A percentile compares a stretch with the other conserved stretches of the same genome.
Conservation (phyloP, 495 filamentous ascomycete genomes). For the Jackrogersella minutella region DNA sequence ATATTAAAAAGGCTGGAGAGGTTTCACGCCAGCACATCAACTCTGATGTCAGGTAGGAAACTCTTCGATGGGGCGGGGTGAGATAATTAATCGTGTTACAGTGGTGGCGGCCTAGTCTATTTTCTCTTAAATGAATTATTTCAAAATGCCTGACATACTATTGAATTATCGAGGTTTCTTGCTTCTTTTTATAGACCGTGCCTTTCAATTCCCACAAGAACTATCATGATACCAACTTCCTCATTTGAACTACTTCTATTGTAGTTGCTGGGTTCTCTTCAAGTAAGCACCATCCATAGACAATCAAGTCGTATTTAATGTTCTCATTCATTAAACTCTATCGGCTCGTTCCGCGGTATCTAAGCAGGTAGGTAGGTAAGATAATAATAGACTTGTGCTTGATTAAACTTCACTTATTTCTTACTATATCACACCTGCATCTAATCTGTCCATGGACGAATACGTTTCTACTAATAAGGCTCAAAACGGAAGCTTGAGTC, state of each 20-base stretch:
- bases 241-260: conserved; percentile 1
- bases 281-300: neutral
- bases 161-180: conserved; percentile 5
- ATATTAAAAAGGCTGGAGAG: conserved; percentile 3
- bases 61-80: conserved; percentile 20
- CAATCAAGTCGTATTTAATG: neutral
- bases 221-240: conserved; percentile 4
- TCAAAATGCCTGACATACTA: neutral
- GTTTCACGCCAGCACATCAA: neutral
- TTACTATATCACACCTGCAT: neutral
- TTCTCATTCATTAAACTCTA: neutral
- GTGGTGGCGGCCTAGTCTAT: conserved; percentile 10
- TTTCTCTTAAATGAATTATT: conserved; percentile 16
- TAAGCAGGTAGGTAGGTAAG: neutral
- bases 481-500: neutral
- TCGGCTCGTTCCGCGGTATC: no score
- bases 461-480: neutral
- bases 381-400: neutral
- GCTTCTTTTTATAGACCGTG: neutral
- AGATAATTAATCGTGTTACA: conserved; percentile 33
- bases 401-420: neutral
- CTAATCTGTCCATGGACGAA: neutral
- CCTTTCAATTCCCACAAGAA: neutral
- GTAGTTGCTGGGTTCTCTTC: neutral
- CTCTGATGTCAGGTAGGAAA: conserved; percentile 7